Percentiles rank a stretch among this genome's conserved stretches.
Evolutionary conservation across 2,329 filamentous ascomycete genomes (phyloP).

Genomic region (Aspergillus arachidicola): DNA sequence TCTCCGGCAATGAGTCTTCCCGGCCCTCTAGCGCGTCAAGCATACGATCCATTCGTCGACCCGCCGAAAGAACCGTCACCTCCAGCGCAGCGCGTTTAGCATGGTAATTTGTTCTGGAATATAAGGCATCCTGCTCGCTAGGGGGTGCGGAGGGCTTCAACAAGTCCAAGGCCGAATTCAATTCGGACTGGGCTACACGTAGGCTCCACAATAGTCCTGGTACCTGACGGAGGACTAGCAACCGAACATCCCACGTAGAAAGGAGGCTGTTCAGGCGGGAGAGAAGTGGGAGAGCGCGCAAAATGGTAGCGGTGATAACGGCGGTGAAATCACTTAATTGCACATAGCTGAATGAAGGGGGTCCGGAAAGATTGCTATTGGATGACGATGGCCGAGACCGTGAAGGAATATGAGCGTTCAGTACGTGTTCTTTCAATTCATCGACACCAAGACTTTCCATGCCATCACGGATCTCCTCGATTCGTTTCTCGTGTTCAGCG

Average conservation of each 20-base stretch:
- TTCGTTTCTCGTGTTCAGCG: slow-evolving; percentile 67
- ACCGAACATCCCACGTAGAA: slow-evolving; percentile 74
- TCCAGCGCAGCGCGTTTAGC: slow-evolving; percentile 60
- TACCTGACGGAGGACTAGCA: slow-evolving; percentile 73
- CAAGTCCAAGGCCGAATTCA: slow-evolving; percentile 37
- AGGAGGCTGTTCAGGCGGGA: slow-evolving; percentile 74
- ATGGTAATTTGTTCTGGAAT: slow-evolving; percentile 44
- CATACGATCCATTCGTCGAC: slow-evolving; percentile 77
- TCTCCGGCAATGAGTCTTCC: slow-evolving; percentile 79
- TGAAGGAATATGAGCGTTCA: slow-evolving; percentile 75
- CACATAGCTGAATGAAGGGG: slow-evolving; percentile 56
- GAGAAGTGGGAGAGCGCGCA: slow-evolving; percentile 84
- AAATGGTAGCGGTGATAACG: slow-evolving; percentile 83
- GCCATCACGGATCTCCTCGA: slow-evolving; percentile 68
- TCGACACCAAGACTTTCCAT: slow-evolving; percentile 55
- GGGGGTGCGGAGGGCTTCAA: slow-evolving; percentile 30
- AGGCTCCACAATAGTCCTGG: slow-evolving; percentile 70
- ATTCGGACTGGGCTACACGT: slow-evolving; percentile 38
- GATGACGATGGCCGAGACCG: slow-evolving; percentile 57
- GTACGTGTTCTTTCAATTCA: slow-evolving; percentile 84
- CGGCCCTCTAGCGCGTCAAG: slow-evolving; percentile 83
- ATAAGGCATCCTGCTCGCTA: slow-evolving; percentile 27
- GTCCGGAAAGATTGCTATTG: slow-evolving; percentile 47
- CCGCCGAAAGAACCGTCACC: slow-evolving; percentile 69
- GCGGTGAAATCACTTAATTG: slow-evolving; percentile 88